Evolutionary conservation across 2,329 filamentous ascomycete species (phyloP), one percentile per base, ranked within the genome.

Genomic region (Colletotrichum sojae): DNA sequence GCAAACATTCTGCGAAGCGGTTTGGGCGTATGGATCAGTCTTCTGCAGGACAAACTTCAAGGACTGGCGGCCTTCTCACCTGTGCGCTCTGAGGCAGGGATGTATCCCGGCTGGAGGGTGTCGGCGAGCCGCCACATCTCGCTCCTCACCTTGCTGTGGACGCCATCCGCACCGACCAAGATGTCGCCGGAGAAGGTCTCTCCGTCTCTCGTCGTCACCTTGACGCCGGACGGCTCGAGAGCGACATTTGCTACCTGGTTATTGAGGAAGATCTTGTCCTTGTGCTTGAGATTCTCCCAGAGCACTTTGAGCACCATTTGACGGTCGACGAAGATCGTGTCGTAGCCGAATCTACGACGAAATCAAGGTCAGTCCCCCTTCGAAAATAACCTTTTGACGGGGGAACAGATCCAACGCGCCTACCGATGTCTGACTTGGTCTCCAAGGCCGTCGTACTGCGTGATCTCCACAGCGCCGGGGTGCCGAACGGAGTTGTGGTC

Each of bases 141-240:
- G 5, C 68, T 53, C 5, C 83, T 72, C 0, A 82, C 75, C 0
- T 61, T 71, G 70, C 81, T 83, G 63, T 82, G 76, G 16, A 84
- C 75, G 1, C 83, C 82, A 52, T 84, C 82, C 1, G 78, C 77
- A 0, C 82, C 81, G 8, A 63, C 43, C 40, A 67, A 45, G 20
- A 67, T 63, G 58, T 67, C 63, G 13, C 63, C 63, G 1, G 25
- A 22, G 51, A 55, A 67, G 2, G 31, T 43, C 5, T 40, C n/a
- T 5, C 63, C 63, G 10, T 66, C 63, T 2, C 16, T 25, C 4
- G 63, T 66, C 15, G 40, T 27, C 1, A 66, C 56, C 8, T 15
- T 49, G 5, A 66, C 63, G 20, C 31, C 25, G 3, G 49, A 61
- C 15, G 63, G 27, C 25, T 54, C 57, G 10, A 61, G 25, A 2